Conservation (phyloP, 345 rosid genomes). For the Zanthoxylum bungeanum region DNA sequence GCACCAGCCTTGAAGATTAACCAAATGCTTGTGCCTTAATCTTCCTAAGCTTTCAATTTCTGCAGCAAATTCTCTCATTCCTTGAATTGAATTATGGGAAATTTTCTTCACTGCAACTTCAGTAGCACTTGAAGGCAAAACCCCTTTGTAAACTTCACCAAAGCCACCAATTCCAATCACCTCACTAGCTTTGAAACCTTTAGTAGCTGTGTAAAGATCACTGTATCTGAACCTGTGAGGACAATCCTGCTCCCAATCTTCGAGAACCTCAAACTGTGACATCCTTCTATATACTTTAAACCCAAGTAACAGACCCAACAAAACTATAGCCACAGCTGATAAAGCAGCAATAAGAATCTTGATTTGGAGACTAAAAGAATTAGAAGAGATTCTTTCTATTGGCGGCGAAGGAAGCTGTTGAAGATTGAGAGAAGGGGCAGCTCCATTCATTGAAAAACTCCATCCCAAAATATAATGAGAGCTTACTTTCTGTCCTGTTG, state of each 20-base stretch:
- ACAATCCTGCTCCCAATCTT: slow-evolving; percentile 73
- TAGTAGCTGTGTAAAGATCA: slow-evolving; percentile 55
- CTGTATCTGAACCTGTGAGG: slow-evolving; percentile 62
- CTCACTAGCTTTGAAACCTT: slow-evolving; percentile 59
- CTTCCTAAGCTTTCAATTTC: slow-evolving; percentile 73
- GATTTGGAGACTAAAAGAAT: slow-evolving; percentile 16
- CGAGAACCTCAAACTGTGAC: slow-evolving; percentile 31
- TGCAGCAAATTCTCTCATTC: slow-evolving; percentile 72
- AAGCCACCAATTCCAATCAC: slow-evolving; percentile 72
- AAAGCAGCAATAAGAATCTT: slow-evolving; percentile 37
- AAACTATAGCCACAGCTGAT: slow-evolving; percentile 16
- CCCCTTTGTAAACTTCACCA: slow-evolving; percentile 62
- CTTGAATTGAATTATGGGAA: slow-evolving; percentile 51
- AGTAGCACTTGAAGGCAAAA: slow-evolving; percentile 29
- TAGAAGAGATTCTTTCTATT: slow-evolving; percentile 3
- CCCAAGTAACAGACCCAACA: slow-evolving; percentile 30
- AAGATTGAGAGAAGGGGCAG: slow-evolving; percentile 37
- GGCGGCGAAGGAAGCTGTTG: slow-evolving; percentile 43
- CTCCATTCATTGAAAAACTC: slow-evolving; percentile 56
- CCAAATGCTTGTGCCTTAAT: slow-evolving; percentile 61
- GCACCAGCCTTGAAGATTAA: slow-evolving; percentile 80
- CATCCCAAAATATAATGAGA: slow-evolving; percentile 73
- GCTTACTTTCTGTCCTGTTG: slow-evolving; percentile 59
- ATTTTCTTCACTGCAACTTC: slow-evolving; percentile 72
- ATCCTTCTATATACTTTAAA: slow-evolving; percentile 12